Evolutionary conservation across 2,329 filamentous ascomycete genomes (phyloP).

Genomic region (Sporothrix mexicana): DNA sequence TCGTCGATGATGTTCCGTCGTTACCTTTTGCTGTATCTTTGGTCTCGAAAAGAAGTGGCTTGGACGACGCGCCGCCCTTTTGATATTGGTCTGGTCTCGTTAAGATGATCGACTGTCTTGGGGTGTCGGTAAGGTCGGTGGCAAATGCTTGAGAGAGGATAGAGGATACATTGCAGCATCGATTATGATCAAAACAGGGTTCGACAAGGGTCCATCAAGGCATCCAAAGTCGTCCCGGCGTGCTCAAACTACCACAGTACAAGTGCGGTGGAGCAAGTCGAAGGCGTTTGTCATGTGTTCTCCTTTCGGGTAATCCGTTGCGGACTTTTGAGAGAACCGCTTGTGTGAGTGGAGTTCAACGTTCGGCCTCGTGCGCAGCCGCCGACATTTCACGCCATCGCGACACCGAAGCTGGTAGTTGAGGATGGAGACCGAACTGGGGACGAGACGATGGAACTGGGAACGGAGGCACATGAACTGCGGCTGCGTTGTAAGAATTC

Average conservation of each 20-base stretch:
- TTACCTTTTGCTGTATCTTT: not conserved
- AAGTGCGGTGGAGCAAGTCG: not conserved
- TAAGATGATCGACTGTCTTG: not conserved
- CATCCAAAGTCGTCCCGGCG: not conserved
- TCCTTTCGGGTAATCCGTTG: not conserved
- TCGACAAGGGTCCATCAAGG: slow-evolving; percentile 12
- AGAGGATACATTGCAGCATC: not conserved
- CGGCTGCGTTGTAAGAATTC: not conserved
- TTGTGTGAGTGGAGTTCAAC: slow-evolving; percentile 27
- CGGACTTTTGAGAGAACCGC: not conserved
- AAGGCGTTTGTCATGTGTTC: slow-evolving; percentile 27
- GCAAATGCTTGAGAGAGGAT: not conserved
- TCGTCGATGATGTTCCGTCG: not conserved
- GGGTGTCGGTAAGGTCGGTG: slow-evolving; percentile 1
- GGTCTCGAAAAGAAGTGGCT: not conserved
- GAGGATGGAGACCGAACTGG: not conserved
- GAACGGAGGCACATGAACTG: too few species aligned
- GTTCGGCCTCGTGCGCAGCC: slow-evolving; percentile 22
- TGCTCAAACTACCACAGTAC: too few species aligned
- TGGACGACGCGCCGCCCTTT: not conserved
- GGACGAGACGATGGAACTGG: too few species aligned
- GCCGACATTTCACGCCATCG: slow-evolving; percentile 1
- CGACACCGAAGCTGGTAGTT: not conserved
- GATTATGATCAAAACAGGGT: not conserved
- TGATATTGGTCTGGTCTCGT: not conserved